Percentiles rank a stretch among this genome's conserved stretches.
These are phyloP conservation scores for Psilocybe cyanescens DNA, from an alignment of 768 basidiomycete species.

Conservation along the genomic window DNA sequence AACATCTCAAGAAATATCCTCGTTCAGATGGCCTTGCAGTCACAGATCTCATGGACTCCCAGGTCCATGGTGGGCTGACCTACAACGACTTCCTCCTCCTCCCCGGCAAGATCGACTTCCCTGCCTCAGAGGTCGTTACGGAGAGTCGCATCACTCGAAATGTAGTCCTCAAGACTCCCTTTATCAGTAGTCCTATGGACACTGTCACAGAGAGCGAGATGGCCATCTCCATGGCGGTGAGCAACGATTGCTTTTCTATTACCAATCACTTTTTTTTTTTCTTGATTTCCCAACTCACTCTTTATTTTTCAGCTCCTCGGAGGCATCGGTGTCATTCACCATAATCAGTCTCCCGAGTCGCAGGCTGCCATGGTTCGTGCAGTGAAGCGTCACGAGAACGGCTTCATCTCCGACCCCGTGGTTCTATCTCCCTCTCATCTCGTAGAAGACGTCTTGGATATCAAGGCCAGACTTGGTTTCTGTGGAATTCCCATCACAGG, in stretches of 20 bases:
- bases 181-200: conserved; percentile 99
- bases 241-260: conserved; percentile 29
- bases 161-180: conserved; percentile 90
- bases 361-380: conserved; percentile 98
- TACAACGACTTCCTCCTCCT: conserved; percentile 97
- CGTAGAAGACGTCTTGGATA: conserved; percentile 90
- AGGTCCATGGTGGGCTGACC: conserved; percentile 87
- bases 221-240: conserved; percentile 91
- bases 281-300: conserved; percentile 15
- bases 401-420: conserved; percentile 95
- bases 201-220: conserved; percentile 96
- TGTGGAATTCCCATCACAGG: conserved; percentile 98
- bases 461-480: conserved; percentile 91
- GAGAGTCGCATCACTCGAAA: conserved; percentile 91
- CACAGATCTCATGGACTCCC: conserved; percentile 86
- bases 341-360: conserved; percentile 82
- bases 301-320: conserved; percentile 69
- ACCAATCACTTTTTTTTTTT: neutral
- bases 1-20: conserved; percentile 73
- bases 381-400: conserved; percentile 98
- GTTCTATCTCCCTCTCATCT: conserved; percentile 78
- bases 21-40: conserved; percentile 84
- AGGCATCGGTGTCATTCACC: conserved; percentile 97
- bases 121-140: conserved; percentile 76
- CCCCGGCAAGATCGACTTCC: conserved; percentile 95